A percentile compares a stretch with the other conserved stretches of the same genome.
These are phyloP conservation scores for Luffa acutangula DNA, from an alignment of 306 rosid species.

Conservation along the genomic window DNA sequence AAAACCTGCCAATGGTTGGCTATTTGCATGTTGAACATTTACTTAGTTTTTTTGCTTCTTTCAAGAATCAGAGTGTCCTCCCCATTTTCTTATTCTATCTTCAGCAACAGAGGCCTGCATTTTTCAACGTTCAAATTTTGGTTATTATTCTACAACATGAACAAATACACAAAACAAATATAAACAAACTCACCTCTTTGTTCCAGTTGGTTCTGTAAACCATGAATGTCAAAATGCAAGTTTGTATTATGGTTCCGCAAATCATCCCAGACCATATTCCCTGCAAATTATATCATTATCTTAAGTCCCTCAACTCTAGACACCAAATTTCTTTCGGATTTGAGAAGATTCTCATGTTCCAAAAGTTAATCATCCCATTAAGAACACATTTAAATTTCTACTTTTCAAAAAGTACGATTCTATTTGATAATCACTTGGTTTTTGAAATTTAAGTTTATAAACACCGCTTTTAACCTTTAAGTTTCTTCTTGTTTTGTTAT, in stretches of 20 bases:
- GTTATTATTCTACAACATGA: not conserved
- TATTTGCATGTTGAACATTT: too few species aligned
- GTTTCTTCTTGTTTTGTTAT: too few species aligned
- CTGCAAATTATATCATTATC: constrained; percentile 16
- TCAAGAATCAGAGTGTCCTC: constrained; percentile 10
- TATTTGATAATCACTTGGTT: too few species aligned
- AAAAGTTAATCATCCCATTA: too few species aligned
- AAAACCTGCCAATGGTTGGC: too few species aligned
- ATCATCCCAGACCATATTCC: constrained; percentile 77
- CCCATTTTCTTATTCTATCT: constrained; percentile 39
- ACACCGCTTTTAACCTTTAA: too few species aligned
- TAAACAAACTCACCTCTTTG: constrained; percentile 36
- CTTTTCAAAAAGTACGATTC: too few species aligned
- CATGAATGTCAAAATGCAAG: constrained; percentile 41
- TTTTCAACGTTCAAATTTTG: not conserved
- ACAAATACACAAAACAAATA: not conserved
- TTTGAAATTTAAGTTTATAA: too few species aligned
- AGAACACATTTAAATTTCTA: too few species aligned
- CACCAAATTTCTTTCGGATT: too few species aligned
- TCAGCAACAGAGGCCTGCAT: constrained; percentile 35
- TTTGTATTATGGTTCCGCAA: constrained; percentile 52
- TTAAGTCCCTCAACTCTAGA: too few species aligned
- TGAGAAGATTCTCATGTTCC: too few species aligned
- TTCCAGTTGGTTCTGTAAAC: constrained; percentile 58
- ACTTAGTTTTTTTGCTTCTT: not conserved